Conservation (phyloP, 176 grass and related monocot species). For the Sorghum bicolor region Sorghum_bicolor_NCBIv3 NC_012873.2:44842001-44842500, state of each 20-base stretch:
- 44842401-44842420: slow-evolving; percentile 79
- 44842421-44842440: slow-evolving; percentile 80
- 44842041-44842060: slow-evolving; percentile 5
- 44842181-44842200: slow-evolving; percentile 7
- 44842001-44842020: slow-evolving; percentile 1
- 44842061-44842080: slow-evolving; percentile 15
- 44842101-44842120: slow-evolving; percentile 62
- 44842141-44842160: slow-evolving; percentile 68
- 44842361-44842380: slow-evolving; percentile 67
- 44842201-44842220: slow-evolving; percentile 31
- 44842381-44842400: slow-evolving; percentile 89
- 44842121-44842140: slow-evolving; percentile 48
- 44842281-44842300: slow-evolving; percentile 95
- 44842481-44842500: slow-evolving; percentile 65
- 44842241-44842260: slow-evolving; percentile 61
- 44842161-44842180: slow-evolving; percentile 22
- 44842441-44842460: slow-evolving; percentile 84
- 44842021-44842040: slow-evolving; percentile 12
- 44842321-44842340: slow-evolving; percentile 79
- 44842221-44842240: slow-evolving; percentile 24
- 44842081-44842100: slow-evolving; percentile 33
- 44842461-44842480: slow-evolving; percentile 83
- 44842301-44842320: slow-evolving; percentile 74
- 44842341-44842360: slow-evolving; percentile 56
- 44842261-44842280: slow-evolving; percentile 80